Percentiles rank a stretch among this genome's conserved stretches.
phyloP scores from a whole-genome alignment of 2,329 filamentous ascomycete species.

The Fusarium ramigenum region DNA sequence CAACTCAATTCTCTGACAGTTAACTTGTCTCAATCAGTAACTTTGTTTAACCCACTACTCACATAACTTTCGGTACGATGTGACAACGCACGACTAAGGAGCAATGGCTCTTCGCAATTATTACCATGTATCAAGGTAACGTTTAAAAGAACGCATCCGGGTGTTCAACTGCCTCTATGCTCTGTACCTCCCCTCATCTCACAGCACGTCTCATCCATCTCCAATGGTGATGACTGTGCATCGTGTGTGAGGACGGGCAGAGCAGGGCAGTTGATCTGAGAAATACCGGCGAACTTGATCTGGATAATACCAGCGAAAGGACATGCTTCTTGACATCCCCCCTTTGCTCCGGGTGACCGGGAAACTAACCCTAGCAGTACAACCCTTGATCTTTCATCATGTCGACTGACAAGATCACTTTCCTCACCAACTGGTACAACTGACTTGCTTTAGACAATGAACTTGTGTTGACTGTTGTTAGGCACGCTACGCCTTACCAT shows the following conservation, averaged over 20 bases:
- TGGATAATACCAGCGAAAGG: conserved; percentile 89
- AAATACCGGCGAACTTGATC: conserved; percentile 88
- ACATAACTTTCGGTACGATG: conserved; percentile 40
- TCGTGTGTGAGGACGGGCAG: conserved; percentile 23
- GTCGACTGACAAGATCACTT: conserved; percentile 87
- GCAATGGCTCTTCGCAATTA: conserved; percentile 41
- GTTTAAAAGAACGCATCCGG: conserved; percentile 58
- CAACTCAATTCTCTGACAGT: neutral
- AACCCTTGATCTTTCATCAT: conserved; percentile 63
- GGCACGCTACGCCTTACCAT: conserved; percentile 85
- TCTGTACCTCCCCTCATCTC: conserved; percentile 7
- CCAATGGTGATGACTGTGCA: neutral
- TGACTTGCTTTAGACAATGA: neutral
- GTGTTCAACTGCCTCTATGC: conserved; percentile 50
- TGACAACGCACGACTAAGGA: conserved; percentile 37
- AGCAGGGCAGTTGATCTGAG: conserved; percentile 65
- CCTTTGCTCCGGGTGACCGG: conserved; percentile 43
- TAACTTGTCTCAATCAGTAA: neutral
- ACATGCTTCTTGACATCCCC: conserved; percentile 73
- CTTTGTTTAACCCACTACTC: neutral
- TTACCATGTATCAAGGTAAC: conserved; percentile 56
- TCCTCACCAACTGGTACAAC: conserved; percentile 81
- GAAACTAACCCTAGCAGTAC: conserved; percentile 60
- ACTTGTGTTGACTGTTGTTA: conserved; percentile 50
- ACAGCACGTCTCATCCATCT: neutral